Conservation (phyloP, 1,139 yeast genomes). For the Sugiyamaella novakii region DNA sequence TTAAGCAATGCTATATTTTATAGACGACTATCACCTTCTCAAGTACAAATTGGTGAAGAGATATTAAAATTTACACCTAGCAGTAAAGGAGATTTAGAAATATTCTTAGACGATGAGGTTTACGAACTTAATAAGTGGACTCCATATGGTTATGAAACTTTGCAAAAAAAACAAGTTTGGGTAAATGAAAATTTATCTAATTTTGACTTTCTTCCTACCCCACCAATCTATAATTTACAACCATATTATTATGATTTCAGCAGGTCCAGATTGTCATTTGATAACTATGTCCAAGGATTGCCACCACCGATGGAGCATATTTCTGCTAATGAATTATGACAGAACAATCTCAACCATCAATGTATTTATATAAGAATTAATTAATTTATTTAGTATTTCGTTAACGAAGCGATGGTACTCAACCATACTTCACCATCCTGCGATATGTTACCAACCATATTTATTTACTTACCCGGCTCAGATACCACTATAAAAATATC, state of each 20-base stretch:
- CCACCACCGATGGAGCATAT: conserved; percentile 4
- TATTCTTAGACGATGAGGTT: background rate
- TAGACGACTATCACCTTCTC: background rate
- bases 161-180: conserved; percentile 4
- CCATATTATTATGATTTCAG: conserved; percentile 6
- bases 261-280: conserved; percentile 2
- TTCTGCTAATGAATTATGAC: background rate
- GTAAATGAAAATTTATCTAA: conserved; percentile 2
- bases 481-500: background rate
- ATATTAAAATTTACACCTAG: background rate
- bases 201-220: conserved; percentile 4
- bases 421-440: background rate
- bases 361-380: conserved; percentile 6
- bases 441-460: conserved; percentile 2
- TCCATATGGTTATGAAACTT: conserved; percentile 3
- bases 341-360: background rate
- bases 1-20: background rate
- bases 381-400: conserved; percentile 5
- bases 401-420: background rate
- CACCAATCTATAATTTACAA: conserved; percentile 1
- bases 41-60: conserved; percentile 7
- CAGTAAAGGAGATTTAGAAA: conserved; percentile 2
- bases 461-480: conserved; percentile 8
- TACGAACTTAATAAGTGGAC: background rate
- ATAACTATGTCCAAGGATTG: conserved; percentile 1